Evolutionary conservation across 345 rosid species (phyloP).

Genomic region (Trapa bicornis): DNA sequence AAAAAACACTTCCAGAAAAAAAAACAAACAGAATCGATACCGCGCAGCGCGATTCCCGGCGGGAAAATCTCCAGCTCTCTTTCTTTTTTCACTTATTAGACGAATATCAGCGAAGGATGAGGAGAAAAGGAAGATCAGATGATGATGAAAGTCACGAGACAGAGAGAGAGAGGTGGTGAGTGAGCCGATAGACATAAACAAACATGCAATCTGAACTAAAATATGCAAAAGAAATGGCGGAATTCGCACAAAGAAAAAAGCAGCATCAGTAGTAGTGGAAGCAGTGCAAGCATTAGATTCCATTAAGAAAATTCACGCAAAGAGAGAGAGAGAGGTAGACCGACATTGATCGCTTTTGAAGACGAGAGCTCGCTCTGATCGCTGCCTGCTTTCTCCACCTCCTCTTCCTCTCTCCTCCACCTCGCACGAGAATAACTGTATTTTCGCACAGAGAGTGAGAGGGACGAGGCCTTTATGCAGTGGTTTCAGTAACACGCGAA

Average conservation of each 20-base stretch:
- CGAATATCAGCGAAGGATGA: too few species aligned
- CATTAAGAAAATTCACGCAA: too few species aligned
- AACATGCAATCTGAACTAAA: not conserved
- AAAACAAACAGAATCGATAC: not conserved
- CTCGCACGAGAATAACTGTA: not conserved
- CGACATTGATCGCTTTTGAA: slow-evolving; percentile 23
- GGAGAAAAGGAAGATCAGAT: slow-evolving; percentile 6
- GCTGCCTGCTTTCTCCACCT: too few species aligned
- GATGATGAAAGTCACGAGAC: too few species aligned
- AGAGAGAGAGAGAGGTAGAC: slow-evolving; percentile 6
- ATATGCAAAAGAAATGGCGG: slow-evolving; percentile 3
- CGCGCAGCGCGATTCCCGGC: slow-evolving; percentile 8
- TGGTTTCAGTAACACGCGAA: slow-evolving; percentile 33
- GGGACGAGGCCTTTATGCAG: slow-evolving; percentile 9
- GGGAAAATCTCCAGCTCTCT: slow-evolving; percentile 6
- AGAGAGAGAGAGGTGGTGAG: not conserved
- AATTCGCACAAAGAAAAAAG: too few species aligned
- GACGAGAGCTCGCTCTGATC: not conserved
- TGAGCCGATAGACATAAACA: not conserved
- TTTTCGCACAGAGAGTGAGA: not conserved
- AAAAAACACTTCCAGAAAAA: too few species aligned
- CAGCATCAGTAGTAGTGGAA: too few species aligned
- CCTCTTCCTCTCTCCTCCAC: not conserved
- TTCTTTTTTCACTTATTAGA: not conserved
- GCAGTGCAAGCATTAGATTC: too few species aligned